Percentiles rank a stretch among this genome's conserved stretches.
Evolutionary conservation across 148 eudicot species (phyloP).

Genomic region (Rhododendron vialii): DNA sequence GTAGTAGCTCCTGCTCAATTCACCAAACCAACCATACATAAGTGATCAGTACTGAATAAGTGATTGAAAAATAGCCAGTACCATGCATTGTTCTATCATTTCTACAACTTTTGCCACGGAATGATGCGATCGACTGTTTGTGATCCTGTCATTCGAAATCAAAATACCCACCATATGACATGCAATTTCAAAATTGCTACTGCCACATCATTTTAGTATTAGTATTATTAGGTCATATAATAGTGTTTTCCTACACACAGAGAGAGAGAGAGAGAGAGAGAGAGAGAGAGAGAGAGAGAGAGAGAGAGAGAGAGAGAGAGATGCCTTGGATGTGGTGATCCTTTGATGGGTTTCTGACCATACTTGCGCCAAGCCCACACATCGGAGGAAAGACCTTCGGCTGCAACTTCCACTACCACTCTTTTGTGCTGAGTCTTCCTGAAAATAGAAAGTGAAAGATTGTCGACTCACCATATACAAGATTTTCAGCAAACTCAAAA

Average conservation of each 20-base stretch:
- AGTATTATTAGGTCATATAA: no score
- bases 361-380: slow-evolving; percentile 88
- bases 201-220: neutral
- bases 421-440: slow-evolving; percentile 59
- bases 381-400: slow-evolving; percentile 42
- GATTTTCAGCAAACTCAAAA: neutral
- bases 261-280: neutral
- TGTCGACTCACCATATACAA: neutral
- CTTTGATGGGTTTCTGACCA: slow-evolving; percentile 84
- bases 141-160: neutral
- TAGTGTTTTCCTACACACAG: no score
- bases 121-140: neutral
- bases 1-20: slow-evolving; percentile 59
- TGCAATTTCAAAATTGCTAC: neutral
- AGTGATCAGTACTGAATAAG: neutral
- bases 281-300: neutral
- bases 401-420: slow-evolving; percentile 33
- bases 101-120: neutral
- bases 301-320: neutral
- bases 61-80: neutral
- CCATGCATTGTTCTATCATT: no score
- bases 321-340: slow-evolving; percentile 81
- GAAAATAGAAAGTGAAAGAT: neutral
- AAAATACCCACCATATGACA: neutral
- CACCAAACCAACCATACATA: neutral